These are phyloP conservation scores for Termitomyces sp. DNA, from an alignment of 768 basidiomycete species.

Conservation along the genomic window DNA sequence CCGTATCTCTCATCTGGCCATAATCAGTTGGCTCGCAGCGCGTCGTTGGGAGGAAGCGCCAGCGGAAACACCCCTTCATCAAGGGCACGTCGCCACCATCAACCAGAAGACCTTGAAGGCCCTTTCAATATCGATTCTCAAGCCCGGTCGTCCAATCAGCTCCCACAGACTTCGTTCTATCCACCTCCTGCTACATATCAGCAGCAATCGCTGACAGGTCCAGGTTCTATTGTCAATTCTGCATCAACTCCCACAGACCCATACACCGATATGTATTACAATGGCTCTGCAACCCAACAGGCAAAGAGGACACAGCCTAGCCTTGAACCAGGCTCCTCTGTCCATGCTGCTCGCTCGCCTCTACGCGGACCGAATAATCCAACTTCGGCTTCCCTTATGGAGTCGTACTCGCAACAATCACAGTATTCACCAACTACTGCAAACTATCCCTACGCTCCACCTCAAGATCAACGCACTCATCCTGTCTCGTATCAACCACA, in stretches of 20 bases:
- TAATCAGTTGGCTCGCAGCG: constrained; percentile 59
- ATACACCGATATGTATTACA: constrained; percentile 63
- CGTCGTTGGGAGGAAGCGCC: constrained; percentile 55
- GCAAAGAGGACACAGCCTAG: constrained; percentile 55
- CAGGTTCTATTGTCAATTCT: constrained; percentile 28
- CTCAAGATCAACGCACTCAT: constrained; percentile 37
- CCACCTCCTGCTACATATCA: constrained; percentile 57
- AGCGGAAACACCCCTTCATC: constrained; percentile 35
- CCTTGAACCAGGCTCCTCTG: constrained; percentile 47
- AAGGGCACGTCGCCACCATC: constrained; percentile 61
- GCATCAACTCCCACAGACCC: constrained; percentile 41
- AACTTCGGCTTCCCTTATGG: constrained; percentile 49
- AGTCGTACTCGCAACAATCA: constrained; percentile 69
- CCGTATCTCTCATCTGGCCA: constrained; percentile 51
- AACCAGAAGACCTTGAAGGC: constrained; percentile 64
- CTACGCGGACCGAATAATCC: constrained; percentile 50
- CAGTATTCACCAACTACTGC: constrained; percentile 61
- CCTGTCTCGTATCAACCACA: constrained; percentile 51
- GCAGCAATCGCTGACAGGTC: constrained; percentile 39
- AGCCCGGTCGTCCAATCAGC: constrained; percentile 38
- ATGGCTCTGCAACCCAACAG: constrained; percentile 41
- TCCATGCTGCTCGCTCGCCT: constrained; percentile 58
- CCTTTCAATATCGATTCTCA: constrained; percentile 39
- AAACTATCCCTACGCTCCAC: constrained; percentile 45
- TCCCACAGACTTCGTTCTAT: constrained; percentile 49